Evolutionary conservation across 768 basidiomycete species (phyloP).

Genomic region (Macrolepiota dolichaula): DNA sequence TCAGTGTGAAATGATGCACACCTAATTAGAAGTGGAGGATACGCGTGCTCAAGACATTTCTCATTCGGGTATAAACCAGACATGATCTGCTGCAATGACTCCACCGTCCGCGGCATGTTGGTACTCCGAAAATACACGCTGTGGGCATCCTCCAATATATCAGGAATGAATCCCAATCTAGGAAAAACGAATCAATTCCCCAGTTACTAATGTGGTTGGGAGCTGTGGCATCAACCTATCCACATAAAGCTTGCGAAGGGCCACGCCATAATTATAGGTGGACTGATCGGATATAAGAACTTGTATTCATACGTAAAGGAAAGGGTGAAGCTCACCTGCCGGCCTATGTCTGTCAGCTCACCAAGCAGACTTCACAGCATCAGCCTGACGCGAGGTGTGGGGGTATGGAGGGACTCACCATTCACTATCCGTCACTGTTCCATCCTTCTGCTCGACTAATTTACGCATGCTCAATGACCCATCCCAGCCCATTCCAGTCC

Average conservation of each 20-base stretch:
- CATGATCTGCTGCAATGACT: slow-evolving; percentile 71
- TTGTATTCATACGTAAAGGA: background rate
- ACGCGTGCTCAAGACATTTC: slow-evolving; percentile 40
- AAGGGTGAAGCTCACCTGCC: slow-evolving; percentile 40
- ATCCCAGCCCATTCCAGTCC: background rate
- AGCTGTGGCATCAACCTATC: slow-evolving; percentile 43
- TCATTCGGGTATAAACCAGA: slow-evolving; percentile 64
- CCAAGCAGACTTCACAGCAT: slow-evolving; percentile 53
- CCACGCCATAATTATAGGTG: slow-evolving; percentile 59
- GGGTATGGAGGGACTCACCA: slow-evolving; percentile 43
- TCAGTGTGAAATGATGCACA: slow-evolving; percentile 19
- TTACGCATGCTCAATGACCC: slow-evolving; percentile 34
- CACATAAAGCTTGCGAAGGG: slow-evolving; percentile 61
- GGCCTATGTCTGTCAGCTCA: slow-evolving; percentile 68
- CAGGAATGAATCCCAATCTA: slow-evolving; percentile 67
- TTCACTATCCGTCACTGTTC: slow-evolving; percentile 49
- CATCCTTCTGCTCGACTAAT: slow-evolving; percentile 56
- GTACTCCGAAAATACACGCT: slow-evolving; percentile 69
- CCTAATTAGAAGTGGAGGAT: slow-evolving; percentile 57
- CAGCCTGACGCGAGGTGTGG: background rate
- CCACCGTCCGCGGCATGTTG: slow-evolving; percentile 74
- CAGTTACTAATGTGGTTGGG: background rate
- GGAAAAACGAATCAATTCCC: background rate
- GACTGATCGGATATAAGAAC: slow-evolving; percentile 38
- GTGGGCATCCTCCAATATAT: slow-evolving; percentile 37